phyloP scores from a whole-genome alignment of 192 early-diverging fungal species.

The Coemansia asiatica region DNA sequence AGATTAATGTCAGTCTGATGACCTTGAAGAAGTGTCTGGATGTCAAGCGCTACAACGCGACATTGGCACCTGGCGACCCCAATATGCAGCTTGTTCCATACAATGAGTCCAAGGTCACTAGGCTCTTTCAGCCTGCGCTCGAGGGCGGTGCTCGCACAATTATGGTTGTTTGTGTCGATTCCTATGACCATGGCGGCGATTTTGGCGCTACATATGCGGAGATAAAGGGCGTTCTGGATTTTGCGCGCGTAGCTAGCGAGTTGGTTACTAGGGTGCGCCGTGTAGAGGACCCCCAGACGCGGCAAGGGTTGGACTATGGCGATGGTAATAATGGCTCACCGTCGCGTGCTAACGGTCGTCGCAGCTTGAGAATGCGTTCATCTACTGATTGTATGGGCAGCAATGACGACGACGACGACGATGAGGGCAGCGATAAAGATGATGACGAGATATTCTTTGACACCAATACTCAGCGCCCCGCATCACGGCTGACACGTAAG shows the following conservation, averaged over 20 bases:
- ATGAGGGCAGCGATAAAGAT: conserved; percentile 20
- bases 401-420: conserved; percentile 1
- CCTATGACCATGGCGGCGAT: conserved; percentile 58
- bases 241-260: conserved; percentile 61
- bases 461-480: not conserved
- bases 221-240: conserved; percentile 60
- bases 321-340: conserved; percentile 7
- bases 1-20: conserved; percentile 71
- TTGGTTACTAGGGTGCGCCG: conserved; percentile 56
- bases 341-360: not conserved
- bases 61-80: conserved; percentile 3
- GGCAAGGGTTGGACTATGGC: conserved; percentile 1
- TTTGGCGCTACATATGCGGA: conserved; percentile 29
- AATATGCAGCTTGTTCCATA: conserved; percentile 60
- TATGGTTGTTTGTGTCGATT: conserved; percentile 66
- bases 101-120: conserved; percentile 67
- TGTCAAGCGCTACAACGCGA: conserved; percentile 58
- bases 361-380: not conserved
- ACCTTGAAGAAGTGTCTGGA: conserved; percentile 73
- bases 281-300: conserved; percentile 29
- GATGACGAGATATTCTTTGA: conserved; percentile 50
- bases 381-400: conserved; percentile 3
- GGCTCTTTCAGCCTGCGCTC: conserved; percentile 64
- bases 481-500: conserved; percentile 8
- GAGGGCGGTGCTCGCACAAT: conserved; percentile 61